Evolutionary conservation across 2,329 filamentous ascomycete species (phyloP).

Genomic region (Botrytis byssoidea): DNA sequence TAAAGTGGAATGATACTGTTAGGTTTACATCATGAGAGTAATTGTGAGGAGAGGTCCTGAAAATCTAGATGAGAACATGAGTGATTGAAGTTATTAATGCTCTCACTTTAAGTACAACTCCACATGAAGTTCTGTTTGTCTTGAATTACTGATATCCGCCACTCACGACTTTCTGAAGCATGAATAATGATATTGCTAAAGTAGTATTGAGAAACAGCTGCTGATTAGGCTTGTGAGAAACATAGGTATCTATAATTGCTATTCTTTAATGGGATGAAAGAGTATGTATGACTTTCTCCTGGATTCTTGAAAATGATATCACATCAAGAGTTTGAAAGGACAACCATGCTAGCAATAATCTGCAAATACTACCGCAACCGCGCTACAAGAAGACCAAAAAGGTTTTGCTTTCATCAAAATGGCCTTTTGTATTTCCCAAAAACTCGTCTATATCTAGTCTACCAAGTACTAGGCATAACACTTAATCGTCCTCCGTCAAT

Average conservation of each 20-base stretch:
- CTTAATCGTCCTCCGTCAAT: constrained; percentile 37
- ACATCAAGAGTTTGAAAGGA: rapidly evolving
- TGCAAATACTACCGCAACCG: rapidly evolving
- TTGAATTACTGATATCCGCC: rapidly evolving
- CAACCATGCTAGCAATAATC: neutral
- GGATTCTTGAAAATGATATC: neutral
- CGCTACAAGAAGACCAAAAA: neutral
- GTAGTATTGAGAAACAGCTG: neutral
- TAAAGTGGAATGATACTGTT: neutral
- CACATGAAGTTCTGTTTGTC: neutral
- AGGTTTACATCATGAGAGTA: neutral
- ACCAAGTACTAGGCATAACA: constrained; percentile 31
- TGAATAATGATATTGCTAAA: neutral
- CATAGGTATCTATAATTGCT: neutral
- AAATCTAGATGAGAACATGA: rapidly evolving
- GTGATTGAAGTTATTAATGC: rapidly evolving
- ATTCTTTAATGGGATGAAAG: neutral
- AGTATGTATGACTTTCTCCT: neutral
- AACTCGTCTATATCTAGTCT: neutral
- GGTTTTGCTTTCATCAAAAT: neutral
- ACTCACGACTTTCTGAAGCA: neutral
- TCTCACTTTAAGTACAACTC: rapidly evolving
- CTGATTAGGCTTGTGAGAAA: neutral
- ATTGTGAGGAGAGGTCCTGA: neutral
- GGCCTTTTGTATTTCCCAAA: neutral